Percentiles rank a stretch among this genome's conserved stretches.
These are phyloP conservation scores for Puccinellia tenuiflora DNA, from an alignment of 176 grass and related monocot species.

Conservation along the genomic window DNA sequence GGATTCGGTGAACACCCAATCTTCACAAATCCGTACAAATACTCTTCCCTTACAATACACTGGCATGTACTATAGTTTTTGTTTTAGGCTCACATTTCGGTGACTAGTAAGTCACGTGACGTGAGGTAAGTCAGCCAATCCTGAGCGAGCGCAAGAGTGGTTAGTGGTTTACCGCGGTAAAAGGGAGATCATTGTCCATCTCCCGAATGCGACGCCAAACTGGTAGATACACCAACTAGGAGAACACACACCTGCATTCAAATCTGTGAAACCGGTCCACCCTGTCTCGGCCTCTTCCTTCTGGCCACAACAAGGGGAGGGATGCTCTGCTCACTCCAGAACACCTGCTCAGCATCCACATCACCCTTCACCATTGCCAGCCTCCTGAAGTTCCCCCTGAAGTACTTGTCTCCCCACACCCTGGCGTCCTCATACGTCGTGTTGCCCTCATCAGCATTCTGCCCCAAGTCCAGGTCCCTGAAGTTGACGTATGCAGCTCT, in stretches of 20 bases:
- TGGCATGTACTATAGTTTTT: too few relatives aligned
- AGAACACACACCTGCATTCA: background rate
- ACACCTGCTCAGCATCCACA: constrained; percentile 73
- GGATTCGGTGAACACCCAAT: too few relatives aligned
- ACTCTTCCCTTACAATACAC: too few relatives aligned
- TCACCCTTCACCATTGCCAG: constrained; percentile 56
- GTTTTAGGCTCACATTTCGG: too few relatives aligned
- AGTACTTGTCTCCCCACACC: constrained; percentile 68
- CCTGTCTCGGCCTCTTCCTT: background rate
- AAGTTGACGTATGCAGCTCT: constrained; percentile 67
- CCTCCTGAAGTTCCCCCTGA: constrained; percentile 55
- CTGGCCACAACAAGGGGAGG: constrained; percentile 30
- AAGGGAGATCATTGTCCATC: too few relatives aligned
- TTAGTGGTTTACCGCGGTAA: too few relatives aligned
- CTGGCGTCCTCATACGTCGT: constrained; percentile 40
- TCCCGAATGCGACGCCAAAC: background rate
- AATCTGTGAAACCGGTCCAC: background rate
- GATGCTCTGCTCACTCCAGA: constrained; percentile 88
- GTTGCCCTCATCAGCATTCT: constrained; percentile 36
- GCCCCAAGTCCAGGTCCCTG: constrained; percentile 72
- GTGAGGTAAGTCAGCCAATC: too few relatives aligned
- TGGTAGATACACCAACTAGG: background rate
- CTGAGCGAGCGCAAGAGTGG: too few relatives aligned
- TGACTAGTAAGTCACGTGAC: too few relatives aligned
- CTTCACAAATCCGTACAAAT: too few relatives aligned